These are phyloP conservation scores for Adansonia digitata DNA, from an alignment of 345 rosid species.

Conservation along the genomic window DNA sequence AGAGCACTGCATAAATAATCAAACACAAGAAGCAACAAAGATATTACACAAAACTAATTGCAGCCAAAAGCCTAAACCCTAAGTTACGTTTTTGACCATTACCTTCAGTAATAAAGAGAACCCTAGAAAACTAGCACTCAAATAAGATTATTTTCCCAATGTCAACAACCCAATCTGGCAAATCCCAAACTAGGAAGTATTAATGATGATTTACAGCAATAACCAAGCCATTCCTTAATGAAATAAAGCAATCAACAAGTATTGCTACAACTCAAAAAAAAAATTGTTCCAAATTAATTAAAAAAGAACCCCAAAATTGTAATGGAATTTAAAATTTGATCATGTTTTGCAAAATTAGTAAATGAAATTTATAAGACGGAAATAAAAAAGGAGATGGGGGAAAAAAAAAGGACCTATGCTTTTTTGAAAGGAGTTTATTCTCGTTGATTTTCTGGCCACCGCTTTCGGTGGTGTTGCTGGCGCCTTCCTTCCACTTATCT, in stretches of 20 bases:
- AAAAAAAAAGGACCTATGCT: constrained; percentile 43
- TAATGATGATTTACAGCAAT: background rate
- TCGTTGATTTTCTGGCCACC: constrained; percentile 97
- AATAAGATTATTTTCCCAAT: background rate
- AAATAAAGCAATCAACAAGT: background rate
- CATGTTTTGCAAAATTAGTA: background rate
- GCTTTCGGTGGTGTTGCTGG: constrained; percentile 83
- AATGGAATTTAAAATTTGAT: background rate
- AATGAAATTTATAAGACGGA: background rate
- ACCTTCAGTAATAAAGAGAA: background rate
- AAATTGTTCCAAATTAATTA: background rate
- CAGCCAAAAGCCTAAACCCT: background rate
- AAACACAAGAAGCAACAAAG: background rate
- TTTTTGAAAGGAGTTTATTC: constrained; percentile 95
- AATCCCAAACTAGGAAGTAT: background rate
- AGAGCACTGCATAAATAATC: background rate
- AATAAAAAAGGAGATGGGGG: background rate
- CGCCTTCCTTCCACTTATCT: constrained; percentile 99
- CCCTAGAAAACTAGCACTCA: background rate
- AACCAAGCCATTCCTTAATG: background rate
- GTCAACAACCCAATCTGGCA: background rate
- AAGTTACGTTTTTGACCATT: background rate
- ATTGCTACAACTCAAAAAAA: background rate
- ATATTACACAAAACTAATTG: background rate
- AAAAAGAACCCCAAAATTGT: background rate